phyloP scores from a whole-genome alignment of 495 filamentous ascomycete species.

The Xylaria longipes region DNA sequence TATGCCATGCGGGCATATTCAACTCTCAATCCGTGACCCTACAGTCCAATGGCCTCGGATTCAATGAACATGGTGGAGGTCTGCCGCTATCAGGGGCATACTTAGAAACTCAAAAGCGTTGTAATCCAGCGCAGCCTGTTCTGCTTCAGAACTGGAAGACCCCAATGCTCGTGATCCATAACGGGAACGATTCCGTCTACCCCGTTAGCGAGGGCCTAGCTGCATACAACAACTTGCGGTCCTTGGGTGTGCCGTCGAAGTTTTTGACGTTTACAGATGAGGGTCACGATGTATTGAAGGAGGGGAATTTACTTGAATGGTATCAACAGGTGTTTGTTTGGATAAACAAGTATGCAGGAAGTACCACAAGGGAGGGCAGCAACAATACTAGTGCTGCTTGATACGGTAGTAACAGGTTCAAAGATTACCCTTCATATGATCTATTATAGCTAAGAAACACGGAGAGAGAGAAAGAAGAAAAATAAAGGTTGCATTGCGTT shows the following conservation, averaged over 20 bases:
- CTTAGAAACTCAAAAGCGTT: slow-evolving; percentile 21
- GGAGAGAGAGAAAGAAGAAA: not conserved
- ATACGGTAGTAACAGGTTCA: not conserved
- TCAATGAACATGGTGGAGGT: not conserved
- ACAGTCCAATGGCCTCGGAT: not conserved
- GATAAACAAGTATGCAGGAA: slow-evolving; percentile 48
- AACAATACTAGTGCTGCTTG: not conserved
- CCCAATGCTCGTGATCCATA: slow-evolving; percentile 47
- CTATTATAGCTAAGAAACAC: not conserved
- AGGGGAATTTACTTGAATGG: slow-evolving; percentile 73
- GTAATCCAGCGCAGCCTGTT: slow-evolving; percentile 33
- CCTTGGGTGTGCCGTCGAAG: slow-evolving; percentile 60
- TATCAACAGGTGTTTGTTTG: slow-evolving; percentile 71
- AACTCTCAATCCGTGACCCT: slow-evolving; percentile 18
- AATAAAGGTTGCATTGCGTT: not conserved
- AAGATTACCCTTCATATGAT: too few relatives aligned
- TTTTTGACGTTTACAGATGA: slow-evolving; percentile 63
- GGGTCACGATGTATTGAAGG: slow-evolving; percentile 68
- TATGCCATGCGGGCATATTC: slow-evolving; percentile 33
- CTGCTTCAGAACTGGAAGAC: slow-evolving; percentile 38
- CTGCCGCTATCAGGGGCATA: slow-evolving; percentile 27
- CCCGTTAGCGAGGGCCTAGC: slow-evolving; percentile 72
- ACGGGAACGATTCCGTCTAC: slow-evolving; percentile 75
- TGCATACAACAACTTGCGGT: slow-evolving; percentile 77
- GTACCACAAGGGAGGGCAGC: not conserved